Percentiles rank a stretch among this genome's conserved stretches.
phyloP scores from a whole-genome alignment of 352 stramenopile species.

The Globisporangium nodosum region DNA sequence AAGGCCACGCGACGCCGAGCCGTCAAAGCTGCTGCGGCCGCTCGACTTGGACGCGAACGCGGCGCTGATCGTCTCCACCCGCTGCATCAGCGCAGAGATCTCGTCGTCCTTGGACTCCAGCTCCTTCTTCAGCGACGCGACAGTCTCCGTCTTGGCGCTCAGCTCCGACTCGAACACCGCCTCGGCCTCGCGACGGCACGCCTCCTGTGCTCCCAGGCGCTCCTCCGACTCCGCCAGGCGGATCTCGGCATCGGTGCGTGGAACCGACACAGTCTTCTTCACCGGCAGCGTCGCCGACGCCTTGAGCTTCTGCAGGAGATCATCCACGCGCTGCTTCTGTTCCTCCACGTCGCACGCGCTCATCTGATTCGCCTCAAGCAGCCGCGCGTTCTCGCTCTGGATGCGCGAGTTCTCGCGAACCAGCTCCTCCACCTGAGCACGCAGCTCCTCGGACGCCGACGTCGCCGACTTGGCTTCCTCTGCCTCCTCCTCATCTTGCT shows the following conservation, averaged over 20 bases:
- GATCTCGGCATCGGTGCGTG: constrained; percentile 23
- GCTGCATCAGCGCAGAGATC: constrained; percentile 9
- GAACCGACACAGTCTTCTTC: constrained; percentile 19
- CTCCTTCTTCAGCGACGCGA: constrained; percentile 35
- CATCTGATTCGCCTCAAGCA: constrained; percentile 29
- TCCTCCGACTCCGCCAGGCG: constrained; percentile 33
- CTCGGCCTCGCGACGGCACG: constrained; percentile 44
- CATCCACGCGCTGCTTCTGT: constrained; percentile 16
- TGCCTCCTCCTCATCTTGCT: neutral
- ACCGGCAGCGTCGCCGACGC: constrained; percentile 8
- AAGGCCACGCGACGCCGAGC: constrained; percentile 4
- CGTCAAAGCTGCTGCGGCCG: constrained; percentile 3
- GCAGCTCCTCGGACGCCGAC: constrained; percentile 33
- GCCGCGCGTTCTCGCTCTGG: constrained; percentile 46
- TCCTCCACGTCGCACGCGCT: constrained; percentile 25
- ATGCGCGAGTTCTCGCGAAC: constrained; percentile 54
- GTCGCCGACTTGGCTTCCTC: constrained; percentile 5
- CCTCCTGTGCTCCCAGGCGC: constrained; percentile 34
- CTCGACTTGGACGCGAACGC: constrained; percentile 11
- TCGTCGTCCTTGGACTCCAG: constrained; percentile 8
- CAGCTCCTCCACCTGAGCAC: constrained; percentile 48
- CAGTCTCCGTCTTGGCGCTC: constrained; percentile 27
- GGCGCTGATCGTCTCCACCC: constrained; percentile 19
- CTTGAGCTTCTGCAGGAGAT: constrained; percentile 10
- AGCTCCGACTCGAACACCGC: constrained; percentile 38